Conservation (phyloP, 192 early-diverging fungal species). For the Coemansia sp. region DNA sequence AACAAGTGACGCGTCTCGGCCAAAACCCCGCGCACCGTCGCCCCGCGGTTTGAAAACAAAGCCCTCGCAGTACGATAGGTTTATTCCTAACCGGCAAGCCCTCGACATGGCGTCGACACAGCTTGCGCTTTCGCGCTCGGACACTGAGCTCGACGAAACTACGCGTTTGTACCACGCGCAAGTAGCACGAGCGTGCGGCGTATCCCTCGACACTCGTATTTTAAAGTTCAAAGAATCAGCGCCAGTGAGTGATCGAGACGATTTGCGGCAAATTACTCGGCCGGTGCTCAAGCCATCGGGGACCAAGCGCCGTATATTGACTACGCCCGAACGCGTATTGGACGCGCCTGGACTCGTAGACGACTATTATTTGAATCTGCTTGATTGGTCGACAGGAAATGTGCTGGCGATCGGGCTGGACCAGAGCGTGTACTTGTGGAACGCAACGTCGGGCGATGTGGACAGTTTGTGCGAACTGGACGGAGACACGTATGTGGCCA, state of each 20-base stretch:
- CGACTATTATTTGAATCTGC: slow-evolving; percentile 93
- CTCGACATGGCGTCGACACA: slow-evolving; percentile 70
- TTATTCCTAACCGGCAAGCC: slow-evolving; percentile 78
- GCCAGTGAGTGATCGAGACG: slow-evolving; percentile 59
- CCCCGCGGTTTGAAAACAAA: slow-evolving; percentile 38
- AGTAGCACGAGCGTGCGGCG: slow-evolving; percentile 77
- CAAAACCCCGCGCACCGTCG: slow-evolving; percentile 17
- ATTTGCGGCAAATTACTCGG: slow-evolving; percentile 56
- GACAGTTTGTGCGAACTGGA: slow-evolving; percentile 43
- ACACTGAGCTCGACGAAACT: slow-evolving; percentile 51
- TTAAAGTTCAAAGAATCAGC: slow-evolving; percentile 77
- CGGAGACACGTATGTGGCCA: slow-evolving; percentile 62
- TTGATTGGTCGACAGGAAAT: slow-evolving; percentile 88
- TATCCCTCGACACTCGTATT: slow-evolving; percentile 78
- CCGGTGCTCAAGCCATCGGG: slow-evolving; percentile 28
- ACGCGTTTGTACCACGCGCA: slow-evolving; percentile 71
- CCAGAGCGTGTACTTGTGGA: slow-evolving; percentile 88
- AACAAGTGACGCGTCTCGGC: background rate
- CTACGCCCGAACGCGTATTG: slow-evolving; percentile 76
- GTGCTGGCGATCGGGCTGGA: slow-evolving; percentile 85
- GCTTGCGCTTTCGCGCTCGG: slow-evolving; percentile 61
- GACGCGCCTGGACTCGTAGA: slow-evolving; percentile 88
- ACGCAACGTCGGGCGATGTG: slow-evolving; percentile 70
- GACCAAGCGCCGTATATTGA: slow-evolving; percentile 69
- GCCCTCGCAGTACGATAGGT: slow-evolving; percentile 72